phyloP scores from a whole-genome alignment of 768 basidiomycete species.

The Lentinus brumalis region DNA sequence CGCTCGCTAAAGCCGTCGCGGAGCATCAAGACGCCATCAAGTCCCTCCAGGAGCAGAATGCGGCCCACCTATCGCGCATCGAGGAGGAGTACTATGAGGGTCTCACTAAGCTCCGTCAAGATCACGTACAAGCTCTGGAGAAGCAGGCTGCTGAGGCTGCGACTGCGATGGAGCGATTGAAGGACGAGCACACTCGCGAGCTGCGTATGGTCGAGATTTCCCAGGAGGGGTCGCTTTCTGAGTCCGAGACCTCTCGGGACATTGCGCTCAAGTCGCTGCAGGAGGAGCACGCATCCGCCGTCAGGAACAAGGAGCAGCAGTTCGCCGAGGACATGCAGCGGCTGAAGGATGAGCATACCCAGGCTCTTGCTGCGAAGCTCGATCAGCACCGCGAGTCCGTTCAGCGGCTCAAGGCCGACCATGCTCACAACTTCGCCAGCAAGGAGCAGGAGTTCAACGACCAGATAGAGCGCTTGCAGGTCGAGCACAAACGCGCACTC shows the following conservation, averaged over 20 bases:
- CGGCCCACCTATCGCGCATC: conserved; percentile 60
- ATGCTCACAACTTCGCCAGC: conserved; percentile 56
- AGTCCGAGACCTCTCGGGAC: conserved; percentile 70
- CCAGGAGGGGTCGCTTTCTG: conserved; percentile 70
- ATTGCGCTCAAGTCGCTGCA: conserved; percentile 65
- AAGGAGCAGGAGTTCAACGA: conserved; percentile 67
- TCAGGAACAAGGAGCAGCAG: conserved; percentile 65
- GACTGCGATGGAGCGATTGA: conserved; percentile 66
- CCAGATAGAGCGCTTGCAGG: conserved; percentile 56
- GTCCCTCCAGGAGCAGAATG: conserved; percentile 61
- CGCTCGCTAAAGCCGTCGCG: conserved; percentile 46
- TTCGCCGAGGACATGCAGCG: conserved; percentile 67
- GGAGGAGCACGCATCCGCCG: conserved; percentile 69
- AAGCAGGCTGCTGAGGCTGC: conserved; percentile 61
- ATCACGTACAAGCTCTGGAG: conserved; percentile 68
- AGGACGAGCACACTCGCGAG: conserved; percentile 75
- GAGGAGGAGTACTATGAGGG: conserved; percentile 85
- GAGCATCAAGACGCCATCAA: conserved; percentile 61
- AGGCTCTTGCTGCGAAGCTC: conserved; percentile 53
- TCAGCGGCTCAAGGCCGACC: conserved; percentile 62
- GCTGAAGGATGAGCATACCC: conserved; percentile 63
- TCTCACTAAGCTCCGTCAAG: conserved; percentile 71
- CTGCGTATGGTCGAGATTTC: conserved; percentile 76
- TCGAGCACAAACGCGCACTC: conserved; percentile 58
- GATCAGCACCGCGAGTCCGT: conserved; percentile 60